Evolutionary conservation across 2,329 filamentous ascomycete genomes (phyloP), one percentile per base, ranked within the genome.

Genomic region (Epichloe baconii): DNA sequence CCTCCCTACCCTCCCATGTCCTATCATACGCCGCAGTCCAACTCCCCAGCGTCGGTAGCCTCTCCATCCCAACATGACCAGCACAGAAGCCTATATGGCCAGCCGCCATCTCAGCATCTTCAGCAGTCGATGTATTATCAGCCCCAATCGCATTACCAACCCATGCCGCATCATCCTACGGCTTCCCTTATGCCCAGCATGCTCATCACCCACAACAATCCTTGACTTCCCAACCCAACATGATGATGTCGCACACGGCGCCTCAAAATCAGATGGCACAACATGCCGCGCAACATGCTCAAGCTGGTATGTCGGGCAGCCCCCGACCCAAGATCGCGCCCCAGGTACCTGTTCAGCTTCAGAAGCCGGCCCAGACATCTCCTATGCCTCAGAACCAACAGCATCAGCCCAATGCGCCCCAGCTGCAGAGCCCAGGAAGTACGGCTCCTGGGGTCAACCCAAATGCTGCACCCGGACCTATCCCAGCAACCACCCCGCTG

Each of bases 1-100:
- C 80, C 83, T 60, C 79, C 83, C 45, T 95, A 94, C 66, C 90
- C 90, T 59, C 88, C 88, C 54, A 95, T 95, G 65, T 77, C 76
- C 35, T 96, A 96, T 66, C 88, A 96, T 68, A 94, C 90, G 17
- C 89, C 90, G 51, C 90, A 96, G 71, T 95, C 90, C 52, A 95
- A 91, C 69, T 95, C 91, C 51, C 91, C 91, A 47, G 88, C 88
- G 40, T 95, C 90, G 48, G 90, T 96, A 61, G 86, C 90, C 56
- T 96, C 91, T 36, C 85, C 88, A 21, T 88, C 89, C 52, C 79
- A 82, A 52, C 89, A 95, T 69, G 91, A 97, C 64, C 88, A 91
- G 63, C 88, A 95, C 71, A 78, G 90, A 59, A 84, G 82, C 61
- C 79, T 97, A 64, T 97, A 96, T 68, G 84, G 81, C 37, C 86